phyloP scores from a whole-genome alignment of 1,139 yeast genomes.

The Yamadazyma blattariae region DNA sequence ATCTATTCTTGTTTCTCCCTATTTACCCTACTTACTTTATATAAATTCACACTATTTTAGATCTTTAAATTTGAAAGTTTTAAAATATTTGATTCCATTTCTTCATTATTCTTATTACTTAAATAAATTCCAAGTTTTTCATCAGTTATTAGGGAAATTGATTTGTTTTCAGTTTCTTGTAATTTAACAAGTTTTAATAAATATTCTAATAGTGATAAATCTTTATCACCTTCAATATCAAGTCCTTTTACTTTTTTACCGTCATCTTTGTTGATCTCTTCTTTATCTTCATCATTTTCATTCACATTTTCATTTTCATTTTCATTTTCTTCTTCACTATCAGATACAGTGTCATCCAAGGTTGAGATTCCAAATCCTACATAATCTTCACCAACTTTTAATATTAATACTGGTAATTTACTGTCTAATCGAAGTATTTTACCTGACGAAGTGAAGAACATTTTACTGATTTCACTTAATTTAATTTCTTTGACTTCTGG shows the following conservation, averaged over 20 bases:
- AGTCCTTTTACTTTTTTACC: not conserved
- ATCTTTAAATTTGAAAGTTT: conserved; percentile 32
- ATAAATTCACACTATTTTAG: conserved; percentile 1
- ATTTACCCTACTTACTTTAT: no score
- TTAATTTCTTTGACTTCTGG: conserved; percentile 34
- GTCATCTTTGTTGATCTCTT: not conserved
- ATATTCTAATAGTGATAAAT: conserved; percentile 63
- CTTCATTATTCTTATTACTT: conserved; percentile 40
- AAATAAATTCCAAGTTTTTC: conserved; percentile 65
- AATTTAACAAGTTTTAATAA: conserved; percentile 58
- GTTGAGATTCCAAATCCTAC: conserved; percentile 58
- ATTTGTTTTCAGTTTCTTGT: conserved; percentile 58
- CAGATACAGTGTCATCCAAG: conserved; percentile 24
- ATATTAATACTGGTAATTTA: conserved; percentile 65
- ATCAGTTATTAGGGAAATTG: conserved; percentile 57
- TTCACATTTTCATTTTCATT: conserved; percentile 18
- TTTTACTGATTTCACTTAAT: conserved; percentile 44
- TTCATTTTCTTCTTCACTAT: conserved; percentile 25
- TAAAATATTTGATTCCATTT: conserved; percentile 37
- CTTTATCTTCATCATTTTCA: conserved; percentile 8
- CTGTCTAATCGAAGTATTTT: conserved; percentile 63
- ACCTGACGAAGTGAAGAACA: conserved; percentile 77
- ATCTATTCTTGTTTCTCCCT: not conserved
- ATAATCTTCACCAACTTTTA: conserved; percentile 44
- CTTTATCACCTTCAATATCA: conserved; percentile 10